A percentile compares a stretch with the other conserved stretches of the same genome.
Evolutionary conservation across 2,329 filamentous ascomycete species (phyloP).

Genomic region (Fusarium fracticaudum): DNA sequence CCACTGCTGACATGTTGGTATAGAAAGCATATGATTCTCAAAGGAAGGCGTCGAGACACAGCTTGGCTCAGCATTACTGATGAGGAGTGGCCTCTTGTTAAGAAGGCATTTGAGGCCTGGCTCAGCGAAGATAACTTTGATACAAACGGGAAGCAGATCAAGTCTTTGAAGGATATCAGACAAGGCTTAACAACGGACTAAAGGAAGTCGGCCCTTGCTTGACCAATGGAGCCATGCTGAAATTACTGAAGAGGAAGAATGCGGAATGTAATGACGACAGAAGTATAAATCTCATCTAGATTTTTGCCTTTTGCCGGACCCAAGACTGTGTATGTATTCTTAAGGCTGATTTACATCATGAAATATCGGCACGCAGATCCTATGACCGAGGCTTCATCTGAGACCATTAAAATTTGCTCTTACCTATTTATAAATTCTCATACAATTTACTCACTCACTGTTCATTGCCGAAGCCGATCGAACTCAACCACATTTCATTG

Average conservation of each 20-base stretch:
- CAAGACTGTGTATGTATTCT: too few species aligned
- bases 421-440: not conserved
- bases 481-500: too few species aligned
- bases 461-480: too few species aligned
- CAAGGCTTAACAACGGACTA: not conserved
- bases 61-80: conserved; percentile 68
- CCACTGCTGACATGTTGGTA: not conserved
- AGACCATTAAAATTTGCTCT: not conserved
- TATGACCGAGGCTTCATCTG: not conserved
- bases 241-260: too few species aligned
- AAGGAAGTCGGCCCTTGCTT: not conserved
- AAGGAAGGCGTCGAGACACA: conserved; percentile 66
- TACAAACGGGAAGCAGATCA: conserved; percentile 60
- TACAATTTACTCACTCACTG: too few species aligned
- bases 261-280: not conserved
- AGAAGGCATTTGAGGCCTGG: conserved; percentile 63
- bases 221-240: not conserved
- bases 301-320: not conserved
- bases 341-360: not conserved
- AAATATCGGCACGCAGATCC: not conserved
- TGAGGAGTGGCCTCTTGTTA: conserved; percentile 64
- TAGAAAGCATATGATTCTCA: conserved; percentile 67
- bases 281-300: not conserved
- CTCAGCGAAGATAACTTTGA: conserved; percentile 65
- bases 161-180: conserved; percentile 50